phyloP scores from a whole-genome alignment of 2,329 filamentous ascomycete genomes.

The Beauveria brongniartii region DNA sequence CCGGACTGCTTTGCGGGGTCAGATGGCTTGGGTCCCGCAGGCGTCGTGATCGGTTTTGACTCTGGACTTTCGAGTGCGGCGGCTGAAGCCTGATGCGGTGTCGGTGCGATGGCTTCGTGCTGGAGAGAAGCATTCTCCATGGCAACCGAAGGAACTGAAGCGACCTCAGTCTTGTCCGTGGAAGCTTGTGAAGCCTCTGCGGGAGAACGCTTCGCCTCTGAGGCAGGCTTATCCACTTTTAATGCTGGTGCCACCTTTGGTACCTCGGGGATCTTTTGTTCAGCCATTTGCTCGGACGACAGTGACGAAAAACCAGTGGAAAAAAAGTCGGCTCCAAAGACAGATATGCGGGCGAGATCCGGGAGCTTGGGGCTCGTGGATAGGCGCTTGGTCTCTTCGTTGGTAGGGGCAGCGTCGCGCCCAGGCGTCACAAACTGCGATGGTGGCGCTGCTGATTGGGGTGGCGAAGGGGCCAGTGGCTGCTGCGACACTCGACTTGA shows the following conservation, averaged over 20 bases:
- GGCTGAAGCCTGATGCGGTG: neutral
- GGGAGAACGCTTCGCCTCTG: neutral
- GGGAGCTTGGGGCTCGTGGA: conserved; percentile 52
- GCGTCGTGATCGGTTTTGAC: neutral
- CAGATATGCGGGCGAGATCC: conserved; percentile 49
- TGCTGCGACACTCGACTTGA: neutral
- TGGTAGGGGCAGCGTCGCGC: neutral
- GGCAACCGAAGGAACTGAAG: neutral
- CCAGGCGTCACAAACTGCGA: neutral
- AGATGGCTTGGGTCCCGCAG: neutral
- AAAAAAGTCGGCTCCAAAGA: conserved; percentile 53
- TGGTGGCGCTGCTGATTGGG: neutral
- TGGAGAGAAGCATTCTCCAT: neutral
- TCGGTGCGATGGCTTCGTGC: neutral
- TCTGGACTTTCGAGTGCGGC: neutral
- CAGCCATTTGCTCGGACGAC: conserved; percentile 14
- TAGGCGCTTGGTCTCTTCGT: conserved; percentile 21
- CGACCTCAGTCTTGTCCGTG: neutral
- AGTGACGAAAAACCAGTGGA: conserved; percentile 15
- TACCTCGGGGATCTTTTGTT: conserved; percentile 6
- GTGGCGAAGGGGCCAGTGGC: neutral
- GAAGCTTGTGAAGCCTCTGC: conserved; percentile 1
- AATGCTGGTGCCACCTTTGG: conserved; percentile 4
- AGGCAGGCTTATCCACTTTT: conserved; percentile 2
- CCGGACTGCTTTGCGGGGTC: neutral